A percentile compares a stretch with the other conserved stretches of the same genome.
Conservation (phyloP, 371 early-diverging fungal genomes). For the Chytridium lagenaria region DNA sequence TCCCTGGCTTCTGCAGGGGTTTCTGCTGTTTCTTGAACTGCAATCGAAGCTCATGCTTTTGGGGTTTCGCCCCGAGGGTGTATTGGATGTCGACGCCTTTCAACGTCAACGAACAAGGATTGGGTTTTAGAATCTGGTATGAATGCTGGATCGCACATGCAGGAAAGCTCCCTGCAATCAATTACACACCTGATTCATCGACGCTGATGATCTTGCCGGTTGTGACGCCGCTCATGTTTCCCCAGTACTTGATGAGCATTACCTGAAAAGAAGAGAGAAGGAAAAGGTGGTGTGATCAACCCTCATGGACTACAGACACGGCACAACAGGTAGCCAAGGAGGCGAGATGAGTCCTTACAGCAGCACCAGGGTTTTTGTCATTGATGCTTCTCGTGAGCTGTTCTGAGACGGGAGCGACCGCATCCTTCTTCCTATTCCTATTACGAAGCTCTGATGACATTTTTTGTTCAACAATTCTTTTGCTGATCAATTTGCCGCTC, state of each 20-base stretch:
- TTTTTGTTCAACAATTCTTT: conserved; percentile 12
- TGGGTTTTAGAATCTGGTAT: not conserved
- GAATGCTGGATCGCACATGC: too few species aligned
- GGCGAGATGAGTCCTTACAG: conserved; percentile 19
- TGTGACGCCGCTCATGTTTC: conserved; percentile 14
- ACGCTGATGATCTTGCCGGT: conserved; percentile 28
- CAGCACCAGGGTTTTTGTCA: conserved; percentile 28
- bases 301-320: too few species aligned
- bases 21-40: conserved; percentile 18
- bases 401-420: conserved; percentile 25
- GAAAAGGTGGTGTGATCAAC: not conserved
- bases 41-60: conserved; percentile 27
- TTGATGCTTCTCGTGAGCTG: conserved; percentile 27
- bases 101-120: not conserved
- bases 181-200: conserved; percentile 35
- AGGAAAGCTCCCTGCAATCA: too few species aligned
- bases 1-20: conserved; percentile 29
- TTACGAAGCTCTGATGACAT: conserved; percentile 18
- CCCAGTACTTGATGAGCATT: conserved; percentile 31
- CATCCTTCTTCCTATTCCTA: conserved; percentile 10
- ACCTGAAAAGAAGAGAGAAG: conserved; percentile 18
- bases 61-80: conserved; percentile 18
- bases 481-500: not conserved
- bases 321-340: too few species aligned
- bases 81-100: conserved; percentile 36